Evolutionary conservation across 179 eudicot species (phyloP).

Genomic region (Vitellaria paradoxa): DNA sequence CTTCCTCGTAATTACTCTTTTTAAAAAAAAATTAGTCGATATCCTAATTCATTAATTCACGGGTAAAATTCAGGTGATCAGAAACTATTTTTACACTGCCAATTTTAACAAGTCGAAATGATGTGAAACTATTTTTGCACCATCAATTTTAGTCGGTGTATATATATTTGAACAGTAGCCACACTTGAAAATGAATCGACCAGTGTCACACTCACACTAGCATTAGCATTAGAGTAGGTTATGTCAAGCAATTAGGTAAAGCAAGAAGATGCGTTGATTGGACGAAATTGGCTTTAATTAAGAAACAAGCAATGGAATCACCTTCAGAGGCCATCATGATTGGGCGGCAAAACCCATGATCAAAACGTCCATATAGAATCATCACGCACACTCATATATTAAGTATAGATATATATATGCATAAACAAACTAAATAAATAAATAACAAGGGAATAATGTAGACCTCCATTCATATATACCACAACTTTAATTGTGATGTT

Average conservation of each 20-base stretch:
- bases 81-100: too few species aligned
- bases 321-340: slow-evolving; percentile 31
- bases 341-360: slow-evolving; percentile 27
- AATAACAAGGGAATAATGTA: slow-evolving; percentile 9
- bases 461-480: not conserved
- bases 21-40: too few species aligned
- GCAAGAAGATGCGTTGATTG: slow-evolving; percentile 30
- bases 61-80: too few species aligned
- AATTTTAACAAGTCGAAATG: too few species aligned
- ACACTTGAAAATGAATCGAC: too few species aligned
- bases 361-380: slow-evolving; percentile 14
- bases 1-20: too few species aligned
- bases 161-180: too few species aligned
- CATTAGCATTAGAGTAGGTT: not conserved
- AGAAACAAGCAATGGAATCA: slow-evolving; percentile 51
- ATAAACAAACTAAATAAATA: slow-evolving; percentile 8
- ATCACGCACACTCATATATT: not conserved
- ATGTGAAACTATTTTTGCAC: too few species aligned
- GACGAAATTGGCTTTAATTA: slow-evolving; percentile 45
- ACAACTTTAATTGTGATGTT: slow-evolving; percentile 20
- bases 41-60: too few species aligned
- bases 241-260: slow-evolving; percentile 17
- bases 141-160: too few species aligned
- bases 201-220: not conserved
- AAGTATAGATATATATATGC: not conserved